Conservation (phyloP, 1,284 basidiomycete genomes). For the Ustilago tritici region DNA sequence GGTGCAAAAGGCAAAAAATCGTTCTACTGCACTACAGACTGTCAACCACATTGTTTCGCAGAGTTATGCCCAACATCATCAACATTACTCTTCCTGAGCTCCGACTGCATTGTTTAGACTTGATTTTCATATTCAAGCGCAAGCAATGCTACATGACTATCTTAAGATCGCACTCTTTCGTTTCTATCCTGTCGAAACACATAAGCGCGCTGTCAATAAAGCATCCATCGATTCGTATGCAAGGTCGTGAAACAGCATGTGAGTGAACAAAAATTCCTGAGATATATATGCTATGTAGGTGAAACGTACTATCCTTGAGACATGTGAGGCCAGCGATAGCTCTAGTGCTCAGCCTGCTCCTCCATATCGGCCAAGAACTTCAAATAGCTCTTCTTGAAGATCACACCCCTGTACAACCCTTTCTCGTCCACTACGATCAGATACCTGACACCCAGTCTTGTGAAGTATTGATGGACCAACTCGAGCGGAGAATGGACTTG, state of each 20-base stretch:
- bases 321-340: background rate
- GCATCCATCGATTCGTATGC: background rate
- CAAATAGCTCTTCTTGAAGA: conserved; percentile 83
- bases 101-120: background rate
- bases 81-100: background rate
- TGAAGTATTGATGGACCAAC: conserved; percentile 79
- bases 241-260: background rate
- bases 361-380: conserved; percentile 50
- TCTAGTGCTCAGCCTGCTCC: conserved; percentile 15
- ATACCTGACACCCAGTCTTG: conserved; percentile 58
- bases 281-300: background rate
- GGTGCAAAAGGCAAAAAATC: conserved; percentile 21
- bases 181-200: background rate
- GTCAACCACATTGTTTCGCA: conserved; percentile 32
- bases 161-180: background rate
- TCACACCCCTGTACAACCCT: conserved; percentile 86
- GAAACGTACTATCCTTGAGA: background rate
- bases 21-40: conserved; percentile 13
- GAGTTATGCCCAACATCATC: conserved; percentile 23
- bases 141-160: background rate
- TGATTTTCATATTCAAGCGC: background rate
- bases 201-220: background rate
- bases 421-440: conserved; percentile 81
- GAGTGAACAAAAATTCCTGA: background rate
- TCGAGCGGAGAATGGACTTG: conserved; percentile 86